Evolutionary conservation across 2,329 filamentous ascomycete genomes (phyloP), one percentile per base, ranked within the genome.

Genomic region (Pseudopithomyces maydicus): DNA sequence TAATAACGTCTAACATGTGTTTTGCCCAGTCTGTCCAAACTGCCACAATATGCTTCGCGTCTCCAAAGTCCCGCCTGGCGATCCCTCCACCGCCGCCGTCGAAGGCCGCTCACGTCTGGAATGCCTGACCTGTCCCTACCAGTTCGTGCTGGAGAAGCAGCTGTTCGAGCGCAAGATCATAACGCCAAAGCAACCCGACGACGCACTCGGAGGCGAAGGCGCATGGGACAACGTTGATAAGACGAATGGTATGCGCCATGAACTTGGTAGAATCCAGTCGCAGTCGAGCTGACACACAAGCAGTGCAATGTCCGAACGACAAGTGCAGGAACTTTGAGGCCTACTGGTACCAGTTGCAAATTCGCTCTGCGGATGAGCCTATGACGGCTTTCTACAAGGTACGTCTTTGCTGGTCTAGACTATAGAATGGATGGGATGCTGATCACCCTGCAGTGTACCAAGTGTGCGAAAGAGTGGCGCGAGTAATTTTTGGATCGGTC

Each of bases 351-450:
- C 92, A 97, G 82, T 88, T 98, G 67, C 95, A 99, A 84, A 98
- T 98, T 79, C 88, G 95, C 67, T 96, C 92, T 82, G 95, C 95
- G 51, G 95, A 99, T 79, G 95, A 99, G 83, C 95, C 95, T 58
- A 97, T 97, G 90, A 99, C 95, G 65, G 94, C 88, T 58, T 98
- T 98, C 78, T 96, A 89, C 79, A 95, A 92, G 85, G 90, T 91
- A 71, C 53, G 78, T 70, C 22, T n/a, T 14, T 5, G 11, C 33
- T 29, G 17, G 41, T 29, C 19, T 19, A 23, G n/a, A 7, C 17
- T 14, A 8, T 36, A 26, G 29, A 26, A 14, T 17, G 12, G 3
- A 38, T 22, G 43, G 23, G 7, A 14, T 35, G 17, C 55, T 59
- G 44, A 64, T 58, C 32, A 58, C 38, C 10, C 2, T 23, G 17